Evolutionary conservation across 1,284 basidiomycete genomes (phyloP), one percentile per base, ranked within the genome.

Genomic region (Macrocystidia cucumis): DNA sequence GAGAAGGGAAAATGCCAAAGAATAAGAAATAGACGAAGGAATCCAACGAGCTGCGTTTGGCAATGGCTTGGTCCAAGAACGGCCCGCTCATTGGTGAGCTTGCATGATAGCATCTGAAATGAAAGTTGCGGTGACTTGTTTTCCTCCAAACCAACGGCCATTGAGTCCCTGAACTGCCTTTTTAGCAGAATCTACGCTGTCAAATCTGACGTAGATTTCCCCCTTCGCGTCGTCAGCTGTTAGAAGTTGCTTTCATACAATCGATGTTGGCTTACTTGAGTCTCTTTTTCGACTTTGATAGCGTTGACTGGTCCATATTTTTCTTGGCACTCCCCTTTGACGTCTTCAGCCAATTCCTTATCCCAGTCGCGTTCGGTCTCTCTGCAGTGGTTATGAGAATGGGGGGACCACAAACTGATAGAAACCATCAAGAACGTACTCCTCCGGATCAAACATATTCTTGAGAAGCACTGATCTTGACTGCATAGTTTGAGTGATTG

Each of bases 331-430:
- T 99, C 96, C 39, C 76, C 77, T 63, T 91, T 93, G 54, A 98
- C 90, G 53, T 99, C 95, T 20, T 97, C 92, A 34, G 82, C 89
- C 22, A 99, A 81, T 37, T 98, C 96, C 42, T 78, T 84, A 56
- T 98, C 91, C 96, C 95, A 99, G 51, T 96, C 89, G 20, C 74
- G 74, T 46, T 95, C 95, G 13, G 89, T 93, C 70, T 98, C 96
- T 59, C 89, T 91, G 51, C 2, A 42, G 40, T 38, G 20, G 29
- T 22, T 13, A 32, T 6, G 24, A 12, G 33, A 40, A 37, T 37
- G 29, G 11, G 36, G 19, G 30, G 20, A 24, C 35, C 34, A 25
- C 23, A 12, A 16, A 4, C 12, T 33, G n/a, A 34, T 18, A 30
- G 9, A 17, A 19, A 34, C 25, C 31, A 20, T 22, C 26, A 14